Evolutionary conservation across 768 basidiomycete species (phyloP).

Genomic region (Lentinula guzmanii): DNA sequence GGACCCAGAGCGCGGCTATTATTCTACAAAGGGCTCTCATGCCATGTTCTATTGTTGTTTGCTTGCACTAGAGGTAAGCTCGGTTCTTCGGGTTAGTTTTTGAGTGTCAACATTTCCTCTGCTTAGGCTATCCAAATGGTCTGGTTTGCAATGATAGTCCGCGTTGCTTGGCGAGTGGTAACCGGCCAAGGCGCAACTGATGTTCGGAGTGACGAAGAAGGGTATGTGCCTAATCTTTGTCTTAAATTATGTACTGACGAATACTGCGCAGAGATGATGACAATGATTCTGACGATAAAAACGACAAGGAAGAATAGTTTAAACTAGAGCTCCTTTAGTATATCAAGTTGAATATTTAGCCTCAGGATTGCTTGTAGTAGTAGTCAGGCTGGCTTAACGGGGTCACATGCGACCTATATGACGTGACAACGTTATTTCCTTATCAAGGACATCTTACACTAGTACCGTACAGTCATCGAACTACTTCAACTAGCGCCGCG

Average conservation of each 20-base stretch:
- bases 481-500: background rate
- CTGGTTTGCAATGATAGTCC: slow-evolving; percentile 86
- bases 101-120: background rate
- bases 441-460: slow-evolving; percentile 31
- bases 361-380: no score
- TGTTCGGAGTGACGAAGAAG: slow-evolving; percentile 78
- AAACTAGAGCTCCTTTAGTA: background rate
- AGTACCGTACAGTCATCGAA: background rate
- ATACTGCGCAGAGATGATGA: background rate
- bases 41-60: slow-evolving; percentile 50
- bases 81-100: background rate
- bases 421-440: slow-evolving; percentile 17
- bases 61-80: slow-evolving; percentile 53
- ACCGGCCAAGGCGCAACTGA: slow-evolving; percentile 75
- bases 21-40: slow-evolving; percentile 40
- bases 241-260: background rate
- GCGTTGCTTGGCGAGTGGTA: slow-evolving; percentile 77
- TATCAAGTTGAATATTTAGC: background rate
- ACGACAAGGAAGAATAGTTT: slow-evolving; percentile 12
- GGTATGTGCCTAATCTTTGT: background rate
- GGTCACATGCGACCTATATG: background rate
- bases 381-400: no score
- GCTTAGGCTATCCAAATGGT: slow-evolving; percentile 62
- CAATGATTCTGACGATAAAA: background rate
- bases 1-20: slow-evolving; percentile 53